Conservation (phyloP, 495 filamentous ascomycete genomes). For the Hypoxylon perforatum region DNA sequence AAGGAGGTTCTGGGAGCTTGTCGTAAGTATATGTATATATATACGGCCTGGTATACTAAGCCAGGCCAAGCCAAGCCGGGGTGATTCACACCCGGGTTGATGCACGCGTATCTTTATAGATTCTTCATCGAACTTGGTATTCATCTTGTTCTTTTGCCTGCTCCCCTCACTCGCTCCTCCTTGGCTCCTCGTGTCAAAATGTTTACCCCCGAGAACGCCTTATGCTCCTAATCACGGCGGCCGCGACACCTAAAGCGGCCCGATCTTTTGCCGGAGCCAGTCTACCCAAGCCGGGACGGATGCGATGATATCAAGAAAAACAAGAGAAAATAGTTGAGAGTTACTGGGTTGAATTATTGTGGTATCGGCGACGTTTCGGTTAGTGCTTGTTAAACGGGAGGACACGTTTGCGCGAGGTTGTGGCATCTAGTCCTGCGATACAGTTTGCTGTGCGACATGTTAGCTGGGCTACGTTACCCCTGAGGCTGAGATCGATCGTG, state of each 20-base stretch:
- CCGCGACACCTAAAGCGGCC: conserved; percentile 12
- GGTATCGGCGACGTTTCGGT: conserved; percentile 13
- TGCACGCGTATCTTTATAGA: conserved; percentile 23
- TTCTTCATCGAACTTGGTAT: conserved; percentile 36
- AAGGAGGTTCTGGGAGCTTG: not conserved
- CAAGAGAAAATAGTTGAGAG: conserved; percentile 1
- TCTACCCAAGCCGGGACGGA: conserved; percentile 38
- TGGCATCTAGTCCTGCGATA: conserved; percentile 55
- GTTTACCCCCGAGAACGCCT: conserved; percentile 30
- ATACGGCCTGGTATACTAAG: conserved; percentile 20
- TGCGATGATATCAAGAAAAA: conserved; percentile 29
- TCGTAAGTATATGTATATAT: conserved; percentile 20
- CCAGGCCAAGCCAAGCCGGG: not conserved
- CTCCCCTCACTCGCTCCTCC: conserved; percentile 10
- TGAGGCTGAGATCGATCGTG: conserved; percentile 10
- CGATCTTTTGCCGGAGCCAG: conserved; percentile 12
- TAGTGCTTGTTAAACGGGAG: conserved; percentile 39
- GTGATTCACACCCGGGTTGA: conserved; percentile 13
- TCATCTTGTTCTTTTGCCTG: conserved; percentile 32
- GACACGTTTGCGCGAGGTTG: conserved; percentile 12
- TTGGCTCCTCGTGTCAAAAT: conserved; percentile 11
- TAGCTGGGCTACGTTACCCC: conserved; percentile 34
- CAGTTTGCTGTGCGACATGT: conserved; percentile 56
- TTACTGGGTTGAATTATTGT: conserved; percentile 4
- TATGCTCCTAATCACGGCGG: conserved; percentile 28